Base-by-base conservation (phyloP, 2,329 filamentous ascomycete species). In the Xylaria sp. region DNA sequence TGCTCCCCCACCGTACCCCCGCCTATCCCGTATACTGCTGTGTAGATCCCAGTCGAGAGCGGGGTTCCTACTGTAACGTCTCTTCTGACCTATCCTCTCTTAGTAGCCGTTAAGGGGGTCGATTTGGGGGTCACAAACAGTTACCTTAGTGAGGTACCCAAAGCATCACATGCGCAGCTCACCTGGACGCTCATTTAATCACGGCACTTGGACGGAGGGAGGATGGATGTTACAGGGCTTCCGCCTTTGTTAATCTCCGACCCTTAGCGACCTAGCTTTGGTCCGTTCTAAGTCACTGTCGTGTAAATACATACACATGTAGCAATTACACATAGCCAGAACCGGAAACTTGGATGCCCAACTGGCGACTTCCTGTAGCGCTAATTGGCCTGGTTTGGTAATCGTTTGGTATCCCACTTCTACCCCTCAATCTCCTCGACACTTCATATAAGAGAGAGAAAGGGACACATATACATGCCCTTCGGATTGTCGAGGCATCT, bases 21-120 rank as follows among this genome's bases (percentile, higher is more conserved):
- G 25, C 49, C 43, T 49, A 49, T 25, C 12, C 10, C 15, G 18
- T 46, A 20, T 18, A 10, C 33, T 7, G 12, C 43, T 2, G n/a
- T 18, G 10, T 12, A 43, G 36, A 57, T 54, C 20, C 5, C 36
- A 9, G 36, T 57, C 6, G 13, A 23, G 18, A n/a, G 58, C 58
- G 57, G 55, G 65, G 55, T 63, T 28, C 36, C 8, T 13, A 46
- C n/a, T 58, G 60, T 39, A 64, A 67, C 65, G 54, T 59, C 60
- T 58, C 46, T 39, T 28, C 49, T 31, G 12, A 52, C 49, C 49
- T 52, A 31, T 8, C 18, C n/a, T 46, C 7, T 20, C 18, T 5
- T 5, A n/a, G 15, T 18, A 46, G 9, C 43, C 18, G 18, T n/a
- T n/a, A 20, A 48, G 6, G 46, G n/a, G 10, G 10, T 41, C 15